Conservation (phyloP, 305 asterid genomes). For the Fraxinus dipetala region DNA sequence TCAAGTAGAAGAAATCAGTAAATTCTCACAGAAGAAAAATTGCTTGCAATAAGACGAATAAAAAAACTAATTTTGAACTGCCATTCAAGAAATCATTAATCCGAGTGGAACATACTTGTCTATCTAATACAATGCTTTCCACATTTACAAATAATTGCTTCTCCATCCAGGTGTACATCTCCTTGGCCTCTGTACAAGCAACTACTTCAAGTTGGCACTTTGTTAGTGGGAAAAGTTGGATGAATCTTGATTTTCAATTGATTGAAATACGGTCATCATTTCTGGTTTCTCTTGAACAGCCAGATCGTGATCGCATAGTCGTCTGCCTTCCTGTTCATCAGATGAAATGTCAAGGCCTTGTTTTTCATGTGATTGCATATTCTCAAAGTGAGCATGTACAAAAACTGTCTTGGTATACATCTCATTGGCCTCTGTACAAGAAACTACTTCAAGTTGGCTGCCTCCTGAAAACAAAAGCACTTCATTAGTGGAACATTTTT, state of each 20-base stretch:
- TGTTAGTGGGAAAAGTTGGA: constrained; percentile 16
- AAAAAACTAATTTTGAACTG: background rate
- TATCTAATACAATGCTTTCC: background rate
- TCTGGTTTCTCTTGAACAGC: constrained; percentile 25
- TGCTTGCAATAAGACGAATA: background rate
- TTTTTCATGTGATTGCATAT: background rate
- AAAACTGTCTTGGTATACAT: background rate
- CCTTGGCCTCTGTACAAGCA: background rate
- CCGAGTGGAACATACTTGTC: background rate
- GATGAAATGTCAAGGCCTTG: background rate
- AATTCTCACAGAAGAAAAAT: background rate
- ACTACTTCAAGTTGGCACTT: background rate
- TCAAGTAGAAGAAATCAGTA: background rate
- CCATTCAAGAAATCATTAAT: background rate
- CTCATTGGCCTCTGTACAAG: constrained; percentile 22
- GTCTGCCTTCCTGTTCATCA: constrained; percentile 8
- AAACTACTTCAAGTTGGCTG: constrained; percentile 19
- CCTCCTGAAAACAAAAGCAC: constrained; percentile 8
- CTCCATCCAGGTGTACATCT: constrained; percentile 13
- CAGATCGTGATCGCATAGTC: background rate
- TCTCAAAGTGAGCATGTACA: background rate
- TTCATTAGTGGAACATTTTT: constrained; percentile 15
- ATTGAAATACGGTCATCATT: constrained; percentile 14
- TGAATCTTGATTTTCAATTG: constrained; percentile 23
- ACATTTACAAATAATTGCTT: background rate